Base-by-base conservation (phyloP, 1,139 yeast species). In the Casaregolazyma suthepensis region DNA sequence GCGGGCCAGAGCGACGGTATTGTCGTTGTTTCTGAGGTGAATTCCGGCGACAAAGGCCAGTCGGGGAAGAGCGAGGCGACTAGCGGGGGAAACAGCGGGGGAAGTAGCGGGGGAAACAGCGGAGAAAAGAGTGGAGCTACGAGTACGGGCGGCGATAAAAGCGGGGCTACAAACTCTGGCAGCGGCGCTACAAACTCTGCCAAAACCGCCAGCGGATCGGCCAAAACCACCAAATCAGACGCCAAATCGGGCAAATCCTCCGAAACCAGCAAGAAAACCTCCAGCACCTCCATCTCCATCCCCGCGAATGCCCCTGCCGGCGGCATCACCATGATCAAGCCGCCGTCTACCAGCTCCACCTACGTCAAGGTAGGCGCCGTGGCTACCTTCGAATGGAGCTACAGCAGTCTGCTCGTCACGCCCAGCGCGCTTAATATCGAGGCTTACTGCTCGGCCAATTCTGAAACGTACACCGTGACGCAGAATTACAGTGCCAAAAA, bases 301-400 rank as follows among this genome's bases (percentile, higher is more conserved):
- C 62, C 70, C 50, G 67, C 74, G 5, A 57, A 61, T 5, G 57
- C 61, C 12, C 71, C 75, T 0, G 69, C 75, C 0, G 76, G 76
- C 3, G 70, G 70, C 0, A 61, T 72, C 13, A 56, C 69, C 3
- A 54, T 73, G 57, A 46, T 60, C 9, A 63, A 70, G 9, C 76
- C 76, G 0, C 63, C 61, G 2, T 56, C 71, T 3, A 69, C 74
- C 10, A 57, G 66, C 2, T 51, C 63, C 9, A 69, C 74, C 1
- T 73, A 73, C 54, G 61, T 72, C 55, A 71, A 71, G 56, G 62
- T 70, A 43, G 76, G 77, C 3, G 67, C 67, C 15, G 57, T 61
- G 42, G 76, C 75, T 12, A 71, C 76, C 13, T 73, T 73, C 56
- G 64, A 68, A 26, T 73, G 76, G 76, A 61, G 67, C 37, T 73